Percentiles rank a stretch among this genome's conserved stretches.
Conservation (phyloP, 2,329 filamentous ascomycete species). For the Paramyrothecium roridum region DNA sequence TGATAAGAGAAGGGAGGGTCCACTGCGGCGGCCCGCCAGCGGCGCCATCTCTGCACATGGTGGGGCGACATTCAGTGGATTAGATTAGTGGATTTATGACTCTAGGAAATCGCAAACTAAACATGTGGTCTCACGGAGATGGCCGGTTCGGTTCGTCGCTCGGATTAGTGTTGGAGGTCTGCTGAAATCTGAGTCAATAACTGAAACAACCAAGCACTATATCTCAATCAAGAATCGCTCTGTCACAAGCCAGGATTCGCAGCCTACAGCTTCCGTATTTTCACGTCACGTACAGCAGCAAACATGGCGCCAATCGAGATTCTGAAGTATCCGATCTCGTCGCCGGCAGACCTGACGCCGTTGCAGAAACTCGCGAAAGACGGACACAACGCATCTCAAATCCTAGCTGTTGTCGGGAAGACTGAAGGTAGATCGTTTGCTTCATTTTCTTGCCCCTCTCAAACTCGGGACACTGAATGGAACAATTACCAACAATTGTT, state of each 20-base stretch:
- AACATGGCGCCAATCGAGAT: slow-evolving; percentile 6
- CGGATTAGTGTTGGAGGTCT: no score
- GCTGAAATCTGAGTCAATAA: no score
- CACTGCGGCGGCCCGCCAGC: neutral
- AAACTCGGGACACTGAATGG: neutral
- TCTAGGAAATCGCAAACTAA: no score
- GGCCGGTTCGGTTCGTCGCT: no score
- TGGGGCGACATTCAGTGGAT: neutral
- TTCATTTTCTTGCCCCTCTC: neutral
- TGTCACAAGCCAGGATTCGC: neutral
- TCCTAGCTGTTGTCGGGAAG: slow-evolving; percentile 6
- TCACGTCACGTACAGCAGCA: neutral
- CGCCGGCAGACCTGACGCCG: slow-evolving; percentile 3
- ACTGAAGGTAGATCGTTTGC: slow-evolving; percentile 3
- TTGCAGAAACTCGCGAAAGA: slow-evolving; percentile 2
- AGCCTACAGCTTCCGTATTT: neutral
- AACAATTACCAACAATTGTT: neutral
- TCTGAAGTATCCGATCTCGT: slow-evolving; percentile 4
- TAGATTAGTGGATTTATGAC: no score
- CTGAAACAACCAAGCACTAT: no score
- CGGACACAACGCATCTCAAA: slow-evolving; percentile 4
- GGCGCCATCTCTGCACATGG: neutral
- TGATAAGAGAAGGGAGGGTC: neutral
- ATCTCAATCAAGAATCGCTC: no score
- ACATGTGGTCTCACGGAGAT: no score